Evolutionary conservation across 768 basidiomycete species (phyloP), one percentile per base, ranked within the genome.

Genomic region (Suillus alpinus): DNA sequence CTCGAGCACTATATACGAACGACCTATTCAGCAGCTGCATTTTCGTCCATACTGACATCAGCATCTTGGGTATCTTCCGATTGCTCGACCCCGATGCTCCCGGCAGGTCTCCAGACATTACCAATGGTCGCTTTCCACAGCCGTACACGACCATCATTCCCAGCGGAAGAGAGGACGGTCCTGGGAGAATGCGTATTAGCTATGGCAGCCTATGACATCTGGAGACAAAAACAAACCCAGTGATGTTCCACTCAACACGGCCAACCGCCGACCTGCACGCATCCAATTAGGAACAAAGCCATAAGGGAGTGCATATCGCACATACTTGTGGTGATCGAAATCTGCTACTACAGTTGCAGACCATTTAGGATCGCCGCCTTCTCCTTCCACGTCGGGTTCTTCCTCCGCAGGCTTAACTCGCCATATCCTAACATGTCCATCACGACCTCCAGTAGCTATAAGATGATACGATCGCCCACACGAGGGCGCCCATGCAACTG

Each of bases 381-480:
- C 79, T 18, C 66, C 75, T n/a, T 82, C 84, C 3, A 78, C 76
- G 0, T 76, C 79, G 26, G 71, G 70, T 13, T 67, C 71, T 6
- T 83, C 81, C 47, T 81, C 79, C 0, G 76, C 79, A 10, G 92
- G 90, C 63, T 81, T 83, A 32, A 97, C 78, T 63, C 86, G 86
- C 95, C 95, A 98, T 63, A 99, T 92, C 63, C 94, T 77, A 13
- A 98, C 94, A 49, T 84, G 83, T 1, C 95, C 94, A 71, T 97
- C 95, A 34, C 94, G 81, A 34, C 86, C 80, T 16, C 95, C 97
- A 0, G 94, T 92, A 2, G 96, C 97, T 61, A 98, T 82, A 41
- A 98, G 88, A 68, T 98, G 96, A 73, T 94, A 96, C 1, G 92
- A 92, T 31, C 97, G 83, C 6, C 96, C 97, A 62, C 94, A 96